A percentile compares a stretch with the other conserved stretches of the same genome.
Evolutionary conservation across 768 basidiomycete genomes (phyloP).

Genomic region (Amanita fuliginea): DNA sequence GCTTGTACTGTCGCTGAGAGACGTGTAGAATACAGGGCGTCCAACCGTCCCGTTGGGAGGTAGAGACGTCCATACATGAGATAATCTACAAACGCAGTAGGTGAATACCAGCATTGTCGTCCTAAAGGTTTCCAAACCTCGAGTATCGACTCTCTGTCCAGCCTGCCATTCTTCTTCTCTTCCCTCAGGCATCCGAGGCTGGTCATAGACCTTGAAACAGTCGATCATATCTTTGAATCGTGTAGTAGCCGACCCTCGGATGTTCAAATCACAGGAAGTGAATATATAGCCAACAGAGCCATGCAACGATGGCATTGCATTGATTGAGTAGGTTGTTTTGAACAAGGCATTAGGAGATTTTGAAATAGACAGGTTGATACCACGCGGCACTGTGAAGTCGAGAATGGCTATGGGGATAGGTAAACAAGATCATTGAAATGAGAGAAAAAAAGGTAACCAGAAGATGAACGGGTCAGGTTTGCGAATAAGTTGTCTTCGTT

Average conservation of each 20-base stretch:
- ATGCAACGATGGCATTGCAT: slow-evolving; percentile 84
- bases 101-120: slow-evolving; percentile 6
- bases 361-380: slow-evolving; percentile 68
- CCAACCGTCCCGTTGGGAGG: slow-evolving; percentile 78
- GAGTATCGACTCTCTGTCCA: slow-evolving; percentile 65
- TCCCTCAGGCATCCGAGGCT: slow-evolving; percentile 68
- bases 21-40: slow-evolving; percentile 82
- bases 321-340: slow-evolving; percentile 87
- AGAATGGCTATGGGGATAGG: slow-evolving; percentile 53
- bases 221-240: slow-evolving; percentile 86
- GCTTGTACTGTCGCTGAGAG: slow-evolving; percentile 71
- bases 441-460: slow-evolving; percentile 38
- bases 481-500: slow-evolving; percentile 93
- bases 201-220: slow-evolving; percentile 74
- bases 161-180: slow-evolving; percentile 76
- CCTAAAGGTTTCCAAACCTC: slow-evolving; percentile 38
- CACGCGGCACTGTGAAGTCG: slow-evolving; percentile 81
- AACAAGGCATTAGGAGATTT: slow-evolving; percentile 86
- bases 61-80: slow-evolving; percentile 88
- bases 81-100: slow-evolving; percentile 50
- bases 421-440: slow-evolving; percentile 5
- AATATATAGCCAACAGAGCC: slow-evolving; percentile 93
- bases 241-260: slow-evolving; percentile 58
- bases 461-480: slow-evolving; percentile 82
- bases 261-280: slow-evolving; percentile 72